phyloP scores from a whole-genome alignment of 164 flowering plant genomes.

The Dillenia turbinata region DNA sequence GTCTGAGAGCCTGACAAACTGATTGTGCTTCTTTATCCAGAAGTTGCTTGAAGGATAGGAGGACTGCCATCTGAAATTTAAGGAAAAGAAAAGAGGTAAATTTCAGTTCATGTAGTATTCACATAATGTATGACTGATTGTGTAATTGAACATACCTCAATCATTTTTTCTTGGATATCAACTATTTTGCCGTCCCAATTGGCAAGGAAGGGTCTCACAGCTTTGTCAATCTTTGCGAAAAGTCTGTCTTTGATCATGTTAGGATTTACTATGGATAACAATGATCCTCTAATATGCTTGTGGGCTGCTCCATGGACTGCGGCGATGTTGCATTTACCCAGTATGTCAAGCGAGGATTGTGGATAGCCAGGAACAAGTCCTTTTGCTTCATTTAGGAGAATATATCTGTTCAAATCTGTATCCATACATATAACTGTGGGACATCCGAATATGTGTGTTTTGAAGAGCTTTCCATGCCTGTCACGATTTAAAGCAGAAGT shows the following conservation, averaged over 20 bases:
- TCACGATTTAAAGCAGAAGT: not conserved
- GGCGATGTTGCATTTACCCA: constrained; percentile 84
- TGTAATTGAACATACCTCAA: constrained; percentile 52
- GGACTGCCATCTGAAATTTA: constrained; percentile 72
- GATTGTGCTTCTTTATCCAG: constrained; percentile 48
- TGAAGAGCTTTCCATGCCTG: constrained; percentile 89
- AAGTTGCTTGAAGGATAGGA: constrained; percentile 77
- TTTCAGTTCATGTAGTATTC: not conserved
- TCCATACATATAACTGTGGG: constrained; percentile 93
- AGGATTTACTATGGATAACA: constrained; percentile 67
- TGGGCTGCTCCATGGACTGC: constrained; percentile 88
- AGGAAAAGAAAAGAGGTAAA: constrained; percentile 4
- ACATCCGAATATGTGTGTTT: constrained; percentile 83
- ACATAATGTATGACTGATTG: not conserved
- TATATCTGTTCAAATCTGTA: constrained; percentile 83
- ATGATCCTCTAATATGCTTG: constrained; percentile 78
- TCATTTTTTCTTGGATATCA: constrained; percentile 80
- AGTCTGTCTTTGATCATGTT: constrained; percentile 63
- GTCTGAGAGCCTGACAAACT: constrained; percentile 43
- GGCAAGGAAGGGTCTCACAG: constrained; percentile 71
- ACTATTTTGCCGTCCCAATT: constrained; percentile 61
- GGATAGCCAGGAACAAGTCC: constrained; percentile 98
- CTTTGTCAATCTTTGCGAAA: constrained; percentile 68
- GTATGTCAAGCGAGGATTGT: constrained; percentile 78
- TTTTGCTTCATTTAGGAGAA: constrained; percentile 81